Conservation (phyloP, 805 yeast species). For the Metschnikowia shivogae region DNA sequence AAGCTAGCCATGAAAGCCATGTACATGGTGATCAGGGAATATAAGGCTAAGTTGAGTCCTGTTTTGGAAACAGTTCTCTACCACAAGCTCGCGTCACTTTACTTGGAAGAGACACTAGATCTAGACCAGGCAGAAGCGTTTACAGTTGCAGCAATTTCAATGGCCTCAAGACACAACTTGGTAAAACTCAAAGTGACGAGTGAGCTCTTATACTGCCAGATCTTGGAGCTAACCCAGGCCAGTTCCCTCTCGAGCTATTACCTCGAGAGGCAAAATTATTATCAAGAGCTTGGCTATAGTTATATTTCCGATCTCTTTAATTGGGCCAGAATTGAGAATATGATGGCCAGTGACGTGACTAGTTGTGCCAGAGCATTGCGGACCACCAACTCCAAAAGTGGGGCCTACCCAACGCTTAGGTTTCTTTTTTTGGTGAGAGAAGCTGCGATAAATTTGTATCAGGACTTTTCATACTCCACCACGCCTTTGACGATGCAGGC, state of each 20-base stretch:
- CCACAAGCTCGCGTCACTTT: constrained; percentile 34
- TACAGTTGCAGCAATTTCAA: constrained; percentile 27
- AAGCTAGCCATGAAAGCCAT: constrained; percentile 14
- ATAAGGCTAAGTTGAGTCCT: constrained; percentile 26
- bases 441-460: constrained; percentile 27
- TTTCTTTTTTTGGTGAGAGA: constrained; percentile 25
- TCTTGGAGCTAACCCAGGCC: constrained; percentile 24
- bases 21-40: constrained; percentile 25
- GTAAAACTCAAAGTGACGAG: constrained; percentile 22
- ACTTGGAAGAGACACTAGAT: constrained; percentile 40
- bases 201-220: constrained; percentile 36
- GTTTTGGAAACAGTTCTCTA: constrained; percentile 29
- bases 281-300: constrained; percentile 6
- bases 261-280: constrained; percentile 6
- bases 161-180: constrained; percentile 26
- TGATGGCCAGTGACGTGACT: constrained; percentile 23
- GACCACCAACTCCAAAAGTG: constrained; percentile 8
- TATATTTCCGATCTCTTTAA: constrained; percentile 26
- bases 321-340: constrained; percentile 28
- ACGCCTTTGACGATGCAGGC: constrained; percentile 16
- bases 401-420: constrained; percentile 14
- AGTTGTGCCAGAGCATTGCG: constrained; percentile 24
- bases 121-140: constrained; percentile 39
- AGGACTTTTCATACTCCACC: constrained; percentile 24
- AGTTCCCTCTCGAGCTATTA: constrained; percentile 6